Base-by-base conservation (phyloP, 2,329 filamentous ascomycete species). In the Aspergillus sp. region DNA sequence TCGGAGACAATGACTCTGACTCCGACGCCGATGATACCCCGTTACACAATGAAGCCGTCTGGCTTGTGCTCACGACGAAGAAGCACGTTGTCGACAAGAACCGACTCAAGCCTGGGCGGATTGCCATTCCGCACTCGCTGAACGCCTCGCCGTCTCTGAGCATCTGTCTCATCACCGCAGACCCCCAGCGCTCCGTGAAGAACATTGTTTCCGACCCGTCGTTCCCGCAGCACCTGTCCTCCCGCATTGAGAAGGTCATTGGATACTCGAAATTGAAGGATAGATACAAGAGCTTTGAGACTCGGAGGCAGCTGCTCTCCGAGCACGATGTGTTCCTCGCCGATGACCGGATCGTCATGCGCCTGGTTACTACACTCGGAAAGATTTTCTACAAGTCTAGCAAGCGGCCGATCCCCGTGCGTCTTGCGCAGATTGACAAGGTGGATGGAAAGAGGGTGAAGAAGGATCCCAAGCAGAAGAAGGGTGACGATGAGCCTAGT, bases 261-360 rank as follows among this genome's bases (percentile, higher is more conserved):
- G 92, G 93, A 70, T 81, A 93, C 68, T 84, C 85, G 71, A 96
- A 98, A 79, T 83, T 99, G 70, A 94, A 94, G 81, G 85, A 89
- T 69, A 94, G 95, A 81, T 97, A 91, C 84, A 89, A 91, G 82
- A 87, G 91, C 64, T 99, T 92, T 79, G 95, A 99, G 81, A 88
- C 87, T 57, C 89, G 91, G 78, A 85, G 95, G 66, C 92, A 95
- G 77, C 85, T 99, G 41, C 86, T 90, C 65, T 82, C 87, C 49
- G 92, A 97, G 77, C 92, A 97, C 78, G 95, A 98, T 75, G 82
- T 98, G 60, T 98, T 99, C 81, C 84, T 99, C 60, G 94, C 91
- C 56, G 95, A 99, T 76, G 91, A 97, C 73, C 85, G 95, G 53
- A 91, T 99, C 59, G 81, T 88, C 64, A 86, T 85, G 61, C 82